phyloP scores from a whole-genome alignment of 192 early-diverging fungal genomes.

The Coemansia sp. region DNA sequence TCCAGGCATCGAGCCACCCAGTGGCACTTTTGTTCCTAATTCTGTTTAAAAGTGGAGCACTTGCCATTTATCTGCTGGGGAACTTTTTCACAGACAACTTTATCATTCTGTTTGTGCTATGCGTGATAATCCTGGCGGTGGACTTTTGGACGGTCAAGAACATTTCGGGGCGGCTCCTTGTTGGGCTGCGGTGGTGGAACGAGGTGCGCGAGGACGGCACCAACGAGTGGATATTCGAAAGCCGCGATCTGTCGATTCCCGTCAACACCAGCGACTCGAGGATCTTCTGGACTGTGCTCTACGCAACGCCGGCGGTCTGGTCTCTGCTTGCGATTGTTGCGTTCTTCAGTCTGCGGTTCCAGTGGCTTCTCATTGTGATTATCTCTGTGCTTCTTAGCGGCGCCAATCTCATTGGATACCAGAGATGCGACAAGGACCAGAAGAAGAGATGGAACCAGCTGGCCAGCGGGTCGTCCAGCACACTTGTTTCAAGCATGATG shows the following conservation, averaged over 20 bases:
- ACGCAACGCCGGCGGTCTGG: constrained; percentile 81
- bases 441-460: constrained; percentile 73
- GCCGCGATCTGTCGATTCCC: constrained; percentile 64
- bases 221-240: constrained; percentile 96
- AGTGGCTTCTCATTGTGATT: constrained; percentile 83
- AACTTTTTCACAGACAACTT: constrained; percentile 82
- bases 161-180: constrained; percentile 91
- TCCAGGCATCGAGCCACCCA: constrained; percentile 70
- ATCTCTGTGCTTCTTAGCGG: constrained; percentile 83
- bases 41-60: constrained; percentile 78
- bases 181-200: constrained; percentile 99
- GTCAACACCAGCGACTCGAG: constrained; percentile 87
- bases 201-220: constrained; percentile 95
- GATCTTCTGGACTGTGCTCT: constrained; percentile 92
- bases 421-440: constrained; percentile 92
- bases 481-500: constrained; percentile 52
- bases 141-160: constrained; percentile 99
- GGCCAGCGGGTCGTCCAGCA: constrained; percentile 50
- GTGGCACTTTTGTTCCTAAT: constrained; percentile 87
- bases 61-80: constrained; percentile 84
- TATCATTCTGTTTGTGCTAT: constrained; percentile 88
- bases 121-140: constrained; percentile 87
- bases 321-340: constrained; percentile 74
- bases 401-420: constrained; percentile 94
- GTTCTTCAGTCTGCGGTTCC: constrained; percentile 70